Percentiles rank a stretch among this genome's conserved stretches.
Conservation (phyloP, 2,329 filamentous ascomycete genomes). For the Talaromyces rugulosus region DNA sequence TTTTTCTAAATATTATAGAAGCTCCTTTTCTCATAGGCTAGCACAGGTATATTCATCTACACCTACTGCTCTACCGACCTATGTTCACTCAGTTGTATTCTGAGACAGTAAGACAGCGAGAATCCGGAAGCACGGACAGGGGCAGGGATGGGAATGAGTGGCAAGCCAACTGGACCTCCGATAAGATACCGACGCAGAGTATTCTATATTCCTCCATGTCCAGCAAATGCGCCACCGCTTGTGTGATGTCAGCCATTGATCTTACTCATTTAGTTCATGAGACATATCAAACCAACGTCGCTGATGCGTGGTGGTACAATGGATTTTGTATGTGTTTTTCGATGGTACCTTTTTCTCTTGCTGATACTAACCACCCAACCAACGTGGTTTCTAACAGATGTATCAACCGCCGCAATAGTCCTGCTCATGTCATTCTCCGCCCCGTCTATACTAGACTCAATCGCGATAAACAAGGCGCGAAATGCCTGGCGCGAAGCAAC, state of each 20-base stretch:
- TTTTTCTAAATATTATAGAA: background rate
- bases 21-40: background rate
- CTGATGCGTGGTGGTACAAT: constrained; percentile 38
- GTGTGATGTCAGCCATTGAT: constrained; percentile 26
- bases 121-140: background rate
- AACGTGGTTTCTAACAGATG: background rate
- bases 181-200: background rate
- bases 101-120: constrained; percentile 12
- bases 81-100: constrained; percentile 32
- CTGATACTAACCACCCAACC: too few species aligned
- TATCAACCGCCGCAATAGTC: constrained; percentile 3
- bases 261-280: constrained; percentile 27
- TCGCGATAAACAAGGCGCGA: background rate
- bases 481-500: constrained; percentile 19
- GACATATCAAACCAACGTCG: constrained; percentile 22
- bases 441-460: background rate
- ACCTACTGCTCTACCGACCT: constrained; percentile 29
- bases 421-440: constrained; percentile 1
- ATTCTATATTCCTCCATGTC: constrained; percentile 23
- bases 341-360: background rate
- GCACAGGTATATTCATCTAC: constrained; percentile 29
- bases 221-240: constrained; percentile 27
- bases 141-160: too few species aligned
- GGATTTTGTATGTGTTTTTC: constrained; percentile 30
- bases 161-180: background rate